Base-by-base conservation (phyloP, 2,329 filamentous ascomycete species). In the Nakataea oryzae region DNA sequence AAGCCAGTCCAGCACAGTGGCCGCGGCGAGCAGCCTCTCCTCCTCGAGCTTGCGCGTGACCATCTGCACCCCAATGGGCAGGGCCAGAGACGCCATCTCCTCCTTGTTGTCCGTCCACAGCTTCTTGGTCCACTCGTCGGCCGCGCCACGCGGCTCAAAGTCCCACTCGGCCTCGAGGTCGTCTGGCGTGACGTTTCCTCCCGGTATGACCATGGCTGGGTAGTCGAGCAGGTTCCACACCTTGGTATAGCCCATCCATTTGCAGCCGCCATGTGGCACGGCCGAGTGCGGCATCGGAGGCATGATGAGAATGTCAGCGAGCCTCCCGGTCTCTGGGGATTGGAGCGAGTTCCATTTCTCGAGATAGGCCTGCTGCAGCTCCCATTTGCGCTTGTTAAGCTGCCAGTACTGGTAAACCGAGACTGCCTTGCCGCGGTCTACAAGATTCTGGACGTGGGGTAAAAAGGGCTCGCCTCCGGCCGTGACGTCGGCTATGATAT, bases 361-460 rank as follows among this genome's bases (percentile, higher is more conserved):
- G 1, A 86, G 75, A 62, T 85, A 87, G 2, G 72, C 74, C 63
- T 85, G 79, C 65, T 86, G 82, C 28, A 78, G 73, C 0, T 72
- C 74, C 29, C 76, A 62, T 67, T 87, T 88, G 29, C 77, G 75
- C 64, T 75, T 82, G 71, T 87, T 88, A 8, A 89, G 75, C 66
- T 87, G 84, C 86, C 85, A 89, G 71, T 88, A 89, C 5, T 85
- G 76, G 63, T 83, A 87, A 0, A 87, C 83, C 0, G 82, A 85
- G 17, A 87, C 82, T 0, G 83, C 69, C 13, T 76, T 66, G 2
- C 76, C 81, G 0, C 76, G 74, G 60, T 82, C 81, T 17, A 87
- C 70, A 7, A 88, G 74, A 0, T 73, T 76, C 67, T 86, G 76
- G 0, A 88, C 84, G 62, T 85, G 81, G 0, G 81, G 79, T 3